phyloP scores from a whole-genome alignment of 2,329 filamentous ascomycete species.

The Aspergillus quadricinctus region DNA sequence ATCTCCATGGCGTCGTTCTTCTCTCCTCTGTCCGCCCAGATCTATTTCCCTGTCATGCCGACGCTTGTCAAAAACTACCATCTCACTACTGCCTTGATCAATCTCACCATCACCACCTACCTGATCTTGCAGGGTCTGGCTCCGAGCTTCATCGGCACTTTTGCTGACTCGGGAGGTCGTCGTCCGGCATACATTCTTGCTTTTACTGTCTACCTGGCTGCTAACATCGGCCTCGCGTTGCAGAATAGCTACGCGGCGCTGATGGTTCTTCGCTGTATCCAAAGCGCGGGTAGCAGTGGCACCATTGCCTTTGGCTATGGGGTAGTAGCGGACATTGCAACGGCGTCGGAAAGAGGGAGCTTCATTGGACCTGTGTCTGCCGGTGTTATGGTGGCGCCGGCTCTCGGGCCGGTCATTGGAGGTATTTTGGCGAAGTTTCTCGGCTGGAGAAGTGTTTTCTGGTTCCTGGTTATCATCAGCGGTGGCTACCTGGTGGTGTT shows the following conservation, averaged over 20 bases:
- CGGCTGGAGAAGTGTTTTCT: conserved; percentile 43
- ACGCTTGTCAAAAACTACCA: conserved; percentile 39
- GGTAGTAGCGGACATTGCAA: conserved; percentile 42
- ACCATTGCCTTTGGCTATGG: conserved; percentile 43
- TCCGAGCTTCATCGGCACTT: conserved; percentile 39
- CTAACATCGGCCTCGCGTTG: conserved; percentile 40
- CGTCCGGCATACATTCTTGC: conserved; percentile 36
- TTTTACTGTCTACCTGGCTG: conserved; percentile 38
- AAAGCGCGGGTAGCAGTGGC: conserved; percentile 41
- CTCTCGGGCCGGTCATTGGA: conserved; percentile 42
- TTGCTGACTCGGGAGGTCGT: conserved; percentile 41
- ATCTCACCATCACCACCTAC: conserved; percentile 45
- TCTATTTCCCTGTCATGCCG: conserved; percentile 45
- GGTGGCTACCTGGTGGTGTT: conserved; percentile 31
- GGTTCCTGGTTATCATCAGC: conserved; percentile 40
- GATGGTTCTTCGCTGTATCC: conserved; percentile 39
- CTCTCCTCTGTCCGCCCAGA: conserved; percentile 39
- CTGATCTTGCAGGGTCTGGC: conserved; percentile 44
- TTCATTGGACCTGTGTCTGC: conserved; percentile 41
- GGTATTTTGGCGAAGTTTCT: conserved; percentile 34
- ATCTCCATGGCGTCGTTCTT: conserved; percentile 40
- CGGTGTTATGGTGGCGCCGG: conserved; percentile 32
- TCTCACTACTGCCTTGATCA: conserved; percentile 37
- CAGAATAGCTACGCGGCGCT: conserved; percentile 37
- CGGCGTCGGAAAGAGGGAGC: conserved; percentile 36